Evolutionary conservation across 331 rosid species (phyloP), one percentile per base, ranked within the genome.

Genomic region (Arachis monticola): DNA sequence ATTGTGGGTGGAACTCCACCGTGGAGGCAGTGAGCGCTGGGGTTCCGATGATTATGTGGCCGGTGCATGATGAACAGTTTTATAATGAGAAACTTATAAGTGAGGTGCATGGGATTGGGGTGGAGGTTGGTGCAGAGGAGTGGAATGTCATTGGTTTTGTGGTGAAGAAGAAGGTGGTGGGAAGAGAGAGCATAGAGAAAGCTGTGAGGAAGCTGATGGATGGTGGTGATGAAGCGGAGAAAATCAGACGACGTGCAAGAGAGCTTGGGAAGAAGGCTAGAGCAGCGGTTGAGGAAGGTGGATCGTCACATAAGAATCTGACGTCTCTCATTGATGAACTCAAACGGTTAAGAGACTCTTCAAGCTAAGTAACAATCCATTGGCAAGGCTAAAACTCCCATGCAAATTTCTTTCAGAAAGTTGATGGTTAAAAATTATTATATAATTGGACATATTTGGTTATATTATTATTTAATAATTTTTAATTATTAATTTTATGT

Each of bases 21-120:
- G 47, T 77, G 22, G 87, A 86, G 14, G 85, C 72, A 0, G 35
- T 81, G 0, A 68, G 83, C 1, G 79, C 81, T 0, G 90, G 90
- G 14, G 66, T 83, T 52, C 86, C 86, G 0, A 8, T 86, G 76
- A 75, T 86, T 2, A 86, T 85, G 1, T 83, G 85, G 84, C 87
- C 90, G 0, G 65, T 83, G 41, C 77, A 50, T 2, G 73, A 22
- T 0, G 86, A 85, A 0, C 84, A 82, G 6, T 82, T 82, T 47
- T 85, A 80, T 42, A 86, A 83, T 3, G 87, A 86, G 74, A 86
- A 78, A 35, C 50, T 83, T 14, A 38, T 86, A 4, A 75, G 76
- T 0, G 48, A 81, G 30, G 84, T 86, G 80, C 47, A 76, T 2
- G 69, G 77, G 17, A 27, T 81, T 55, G 87, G 82, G 8, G 73